These are phyloP conservation scores for Hydrangea macrophylla DNA, from an alignment of 148 eudicot species.

Conservation along the genomic window DNA sequence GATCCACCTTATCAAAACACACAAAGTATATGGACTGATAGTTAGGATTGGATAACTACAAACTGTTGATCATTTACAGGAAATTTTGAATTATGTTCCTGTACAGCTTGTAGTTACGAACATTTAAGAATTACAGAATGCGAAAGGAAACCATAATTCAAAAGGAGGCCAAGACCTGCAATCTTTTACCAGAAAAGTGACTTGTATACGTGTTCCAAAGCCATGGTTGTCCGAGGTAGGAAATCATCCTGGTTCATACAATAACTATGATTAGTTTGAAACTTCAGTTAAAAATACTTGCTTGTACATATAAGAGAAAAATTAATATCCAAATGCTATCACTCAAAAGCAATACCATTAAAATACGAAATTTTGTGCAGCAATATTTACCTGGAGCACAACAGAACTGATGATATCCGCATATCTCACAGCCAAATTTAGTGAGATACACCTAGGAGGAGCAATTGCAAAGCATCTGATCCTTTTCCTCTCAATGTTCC, in stretches of 20 bases:
- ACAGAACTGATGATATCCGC: conserved; percentile 90
- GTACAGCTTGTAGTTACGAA: neutral
- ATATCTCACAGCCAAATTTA: conserved; percentile 93
- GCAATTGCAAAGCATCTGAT: conserved; percentile 92
- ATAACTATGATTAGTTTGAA: neutral
- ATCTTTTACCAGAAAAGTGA: conserved; percentile 84
- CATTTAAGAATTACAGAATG: neutral
- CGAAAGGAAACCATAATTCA: conserved; percentile 6
- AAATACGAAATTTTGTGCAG: too few species aligned
- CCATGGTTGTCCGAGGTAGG: conserved; percentile 89
- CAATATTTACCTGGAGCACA: conserved; percentile 77
- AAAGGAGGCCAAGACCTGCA: conserved; percentile 45
- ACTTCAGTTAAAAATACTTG: conserved; percentile 2
- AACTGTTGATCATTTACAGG: too few species aligned
- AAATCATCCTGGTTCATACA: conserved; percentile 76
- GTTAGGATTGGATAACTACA: neutral
- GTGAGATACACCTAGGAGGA: conserved; percentile 86
- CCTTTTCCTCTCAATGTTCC: conserved; percentile 65
- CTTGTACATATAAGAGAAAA: neutral
- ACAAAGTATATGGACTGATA: neutral
- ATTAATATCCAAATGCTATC: neutral
- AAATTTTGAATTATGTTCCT: neutral
- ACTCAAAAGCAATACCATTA: too few species aligned
- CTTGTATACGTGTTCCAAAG: conserved; percentile 71
- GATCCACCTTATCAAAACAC: neutral